phyloP scores from a whole-genome alignment of 2,329 filamentous ascomycete species.

The Aspergillus arachidicola region DNA sequence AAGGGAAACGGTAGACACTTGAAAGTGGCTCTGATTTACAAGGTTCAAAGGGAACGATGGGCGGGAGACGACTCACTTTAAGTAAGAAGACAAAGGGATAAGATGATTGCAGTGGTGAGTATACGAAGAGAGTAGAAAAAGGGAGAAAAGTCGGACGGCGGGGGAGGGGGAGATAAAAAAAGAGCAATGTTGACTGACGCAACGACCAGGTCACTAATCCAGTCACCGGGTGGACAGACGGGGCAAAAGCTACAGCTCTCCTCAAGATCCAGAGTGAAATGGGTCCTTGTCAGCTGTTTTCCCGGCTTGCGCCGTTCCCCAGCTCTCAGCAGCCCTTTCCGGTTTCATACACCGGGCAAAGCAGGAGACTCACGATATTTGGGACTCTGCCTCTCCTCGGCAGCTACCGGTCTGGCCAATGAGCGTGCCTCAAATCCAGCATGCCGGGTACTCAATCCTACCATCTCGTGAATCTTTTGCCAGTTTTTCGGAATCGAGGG shows the following conservation, averaged over 20 bases:
- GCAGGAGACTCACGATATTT: constrained; percentile 44
- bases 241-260: constrained; percentile 27
- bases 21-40: background rate
- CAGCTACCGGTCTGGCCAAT: constrained; percentile 36
- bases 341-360: constrained; percentile 49
- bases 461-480: constrained; percentile 36
- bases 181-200: constrained; percentile 33
- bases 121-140: constrained; percentile 20
- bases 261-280: constrained; percentile 10
- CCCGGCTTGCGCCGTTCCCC: constrained; percentile 36
- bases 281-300: constrained; percentile 21
- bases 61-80: constrained; percentile 18
- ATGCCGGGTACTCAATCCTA: constrained; percentile 25
- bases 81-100: constrained; percentile 9
- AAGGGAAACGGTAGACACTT: constrained; percentile 6
- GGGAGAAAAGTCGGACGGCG: constrained; percentile 26
- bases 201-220: constrained; percentile 33
- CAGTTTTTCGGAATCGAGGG: constrained; percentile 22
- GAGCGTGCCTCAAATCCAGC: constrained; percentile 16
- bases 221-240: constrained; percentile 34
- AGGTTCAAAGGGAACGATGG: background rate
- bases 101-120: constrained; percentile 9
- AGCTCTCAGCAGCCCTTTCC: constrained; percentile 37
- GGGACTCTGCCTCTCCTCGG: constrained; percentile 25
- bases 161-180: constrained; percentile 35